Conservation (phyloP, 441 rosid species). For the Jatropha podagrica region DNA sequence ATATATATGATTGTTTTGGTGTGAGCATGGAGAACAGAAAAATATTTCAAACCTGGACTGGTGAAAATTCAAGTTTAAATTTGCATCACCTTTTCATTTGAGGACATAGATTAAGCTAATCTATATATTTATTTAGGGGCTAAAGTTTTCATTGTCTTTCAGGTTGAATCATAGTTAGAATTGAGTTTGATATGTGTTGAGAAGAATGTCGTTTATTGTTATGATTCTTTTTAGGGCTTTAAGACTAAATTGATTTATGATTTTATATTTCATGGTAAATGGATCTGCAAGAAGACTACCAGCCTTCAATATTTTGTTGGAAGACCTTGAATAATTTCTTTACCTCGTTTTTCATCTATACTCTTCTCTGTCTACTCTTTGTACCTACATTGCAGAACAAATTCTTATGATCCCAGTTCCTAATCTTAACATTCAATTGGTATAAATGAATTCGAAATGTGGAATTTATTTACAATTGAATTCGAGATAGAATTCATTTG, state of each 20-base stretch:
- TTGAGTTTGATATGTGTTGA: not conserved
- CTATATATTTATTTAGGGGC: not conserved
- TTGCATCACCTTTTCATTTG: not conserved
- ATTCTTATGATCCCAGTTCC: not conserved
- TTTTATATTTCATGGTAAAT: not conserved
- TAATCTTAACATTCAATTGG: not conserved
- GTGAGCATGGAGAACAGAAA: not conserved
- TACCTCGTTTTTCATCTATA: not conserved
- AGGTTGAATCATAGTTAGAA: not conserved
- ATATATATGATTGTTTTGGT: not conserved
- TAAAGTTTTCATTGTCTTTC: not conserved
- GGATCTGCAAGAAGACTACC: not conserved
- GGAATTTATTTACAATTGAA: too few relatives aligned
- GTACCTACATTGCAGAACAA: not conserved
- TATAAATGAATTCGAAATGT: too few relatives aligned
- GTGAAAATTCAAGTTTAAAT: not conserved
- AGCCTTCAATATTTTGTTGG: not conserved
- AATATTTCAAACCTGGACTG: not conserved
- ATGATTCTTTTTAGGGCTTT: not conserved
- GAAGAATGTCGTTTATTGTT: not conserved
- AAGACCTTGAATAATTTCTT: not conserved
- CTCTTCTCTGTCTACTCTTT: not conserved
- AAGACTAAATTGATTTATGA: not conserved
- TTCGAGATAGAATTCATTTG: too few relatives aligned
- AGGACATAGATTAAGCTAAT: not conserved